Base-by-base conservation (phyloP, 345 rosid genomes). In the Salix exigua region DNA sequence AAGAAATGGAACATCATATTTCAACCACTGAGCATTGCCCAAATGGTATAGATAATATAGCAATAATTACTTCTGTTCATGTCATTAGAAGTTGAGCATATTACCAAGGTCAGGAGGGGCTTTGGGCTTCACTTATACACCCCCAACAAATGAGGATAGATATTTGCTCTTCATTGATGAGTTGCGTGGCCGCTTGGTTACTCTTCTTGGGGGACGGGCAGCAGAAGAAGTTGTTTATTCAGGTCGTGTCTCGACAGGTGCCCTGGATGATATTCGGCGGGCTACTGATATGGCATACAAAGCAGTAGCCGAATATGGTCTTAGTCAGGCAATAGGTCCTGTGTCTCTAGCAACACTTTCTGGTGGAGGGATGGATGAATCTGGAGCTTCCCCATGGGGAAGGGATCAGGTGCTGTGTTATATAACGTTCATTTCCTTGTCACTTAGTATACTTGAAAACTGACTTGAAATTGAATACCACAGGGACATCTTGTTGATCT, bases 41-140 rank as follows among this genome's bases (percentile, higher is more conserved):
- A 5, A 28, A 46, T 67, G 25, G 40, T 42, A 18, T 78, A 21
- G 26, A 60, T 67, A 38, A 37, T 40, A 50, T 26, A 78, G 18
- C 37, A 37, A 69, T 13, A 53, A 63, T 51, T 50, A 21, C 58
- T 25, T 37, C 1, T 66, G 5, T 70, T 72, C 73, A 75, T 82
- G 26, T 79, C 80, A 66, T 71, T 81, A 96, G 98, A 96, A 96
- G 75, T 75, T 96, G 80, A 96, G 99, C 90, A 96, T 96, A 82
- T 85, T 96, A 87, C 99, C 98, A 55, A 91, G 99, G 83, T 81
- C 98, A 40, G 99, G 99, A 75, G 98, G 99, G 66, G 97, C 99
- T 19, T 81, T 96, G 78, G 98, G 99, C 44, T 94, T 94, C 78
- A 92, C 98, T 21, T 96, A 94, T 79, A 84, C 74, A 68, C 97